Percentiles rank a stretch among this genome's conserved stretches.
Evolutionary conservation across 257 asterid genomes (phyloP).

Genomic region (Capsicum baccatum): DNA sequence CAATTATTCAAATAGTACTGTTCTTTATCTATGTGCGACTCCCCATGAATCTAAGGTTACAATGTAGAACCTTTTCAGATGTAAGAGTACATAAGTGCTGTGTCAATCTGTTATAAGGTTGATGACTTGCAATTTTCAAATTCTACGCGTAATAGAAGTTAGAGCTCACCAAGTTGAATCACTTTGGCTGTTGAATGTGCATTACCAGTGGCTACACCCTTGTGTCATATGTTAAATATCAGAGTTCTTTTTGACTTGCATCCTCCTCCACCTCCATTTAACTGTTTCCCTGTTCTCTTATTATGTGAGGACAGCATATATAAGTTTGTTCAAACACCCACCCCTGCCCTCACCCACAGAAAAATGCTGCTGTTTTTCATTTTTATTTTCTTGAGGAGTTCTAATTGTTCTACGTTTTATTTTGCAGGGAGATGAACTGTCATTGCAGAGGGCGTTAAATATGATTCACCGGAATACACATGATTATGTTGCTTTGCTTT

Average conservation of each 20-base stretch:
- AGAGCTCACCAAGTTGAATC: not conserved
- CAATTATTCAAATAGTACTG: not conserved
- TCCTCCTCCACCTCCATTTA: not conserved
- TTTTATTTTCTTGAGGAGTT: slow-evolving; percentile 14
- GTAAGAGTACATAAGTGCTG: not conserved
- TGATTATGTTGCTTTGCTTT: slow-evolving; percentile 78
- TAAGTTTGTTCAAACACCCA: not conserved
- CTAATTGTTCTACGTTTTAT: slow-evolving; percentile 33
- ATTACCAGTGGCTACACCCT: not conserved
- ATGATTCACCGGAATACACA: slow-evolving; percentile 67
- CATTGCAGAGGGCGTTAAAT: slow-evolving; percentile 77
- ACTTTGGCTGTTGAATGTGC: slow-evolving; percentile 20
- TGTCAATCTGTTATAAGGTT: not conserved
- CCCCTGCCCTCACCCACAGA: not conserved
- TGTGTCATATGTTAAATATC: slow-evolving; percentile 4
- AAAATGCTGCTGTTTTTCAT: not conserved
- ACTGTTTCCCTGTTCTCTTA: not conserved
- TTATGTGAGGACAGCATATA: not conserved
- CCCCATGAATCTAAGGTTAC: not conserved
- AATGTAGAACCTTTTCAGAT: not conserved
- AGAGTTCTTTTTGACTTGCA: not conserved
- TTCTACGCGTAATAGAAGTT: not conserved
- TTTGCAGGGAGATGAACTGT: slow-evolving; percentile 80
- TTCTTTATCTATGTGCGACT: not conserved
- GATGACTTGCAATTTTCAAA: not conserved